These are phyloP conservation scores for Leishmania major DNA, from an alignment of 208 protist species.

Conservation along the genomic window DNA sequence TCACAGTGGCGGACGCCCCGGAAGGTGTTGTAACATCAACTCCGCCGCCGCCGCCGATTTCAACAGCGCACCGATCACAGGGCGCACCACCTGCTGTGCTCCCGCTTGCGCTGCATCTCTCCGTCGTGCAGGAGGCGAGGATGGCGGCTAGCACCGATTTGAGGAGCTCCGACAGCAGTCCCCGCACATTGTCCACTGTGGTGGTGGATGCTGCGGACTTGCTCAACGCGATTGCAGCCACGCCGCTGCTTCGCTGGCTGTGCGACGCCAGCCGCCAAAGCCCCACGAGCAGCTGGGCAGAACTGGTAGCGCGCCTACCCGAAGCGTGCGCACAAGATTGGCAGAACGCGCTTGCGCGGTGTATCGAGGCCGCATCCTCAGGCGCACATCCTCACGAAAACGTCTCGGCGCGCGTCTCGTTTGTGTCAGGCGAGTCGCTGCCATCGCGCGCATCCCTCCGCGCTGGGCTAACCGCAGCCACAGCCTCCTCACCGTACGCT, in stretches of 20 bases:
- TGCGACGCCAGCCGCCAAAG: conserved; percentile 16
- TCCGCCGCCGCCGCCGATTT: neutral
- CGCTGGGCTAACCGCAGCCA: neutral
- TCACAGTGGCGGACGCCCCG: neutral
- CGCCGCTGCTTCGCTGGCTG: conserved; percentile 26
- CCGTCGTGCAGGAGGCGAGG: neutral
- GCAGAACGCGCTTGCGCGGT: conserved; percentile 8
- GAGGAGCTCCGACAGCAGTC: neutral
- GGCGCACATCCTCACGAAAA: neutral
- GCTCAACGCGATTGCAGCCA: conserved; percentile 9
- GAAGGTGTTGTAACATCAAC: neutral
- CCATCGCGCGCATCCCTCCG: neutral
- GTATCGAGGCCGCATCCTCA: neutral
- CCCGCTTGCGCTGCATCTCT: conserved; percentile 9
- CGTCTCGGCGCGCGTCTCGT: neutral
- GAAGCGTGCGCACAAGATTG: conserved; percentile 14
- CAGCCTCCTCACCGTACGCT: neutral
- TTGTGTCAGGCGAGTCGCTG: neutral
- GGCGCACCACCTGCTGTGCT: neutral
- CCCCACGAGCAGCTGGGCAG: conserved; percentile 25
- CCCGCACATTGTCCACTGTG: neutral
- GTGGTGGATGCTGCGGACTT: conserved; percentile 21
- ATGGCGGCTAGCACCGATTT: neutral
- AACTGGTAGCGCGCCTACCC: conserved; percentile 13
- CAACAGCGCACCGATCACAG: neutral